phyloP scores from a whole-genome alignment of 2,329 filamentous ascomycete species.

The Ophiostoma ulmi region DNA sequence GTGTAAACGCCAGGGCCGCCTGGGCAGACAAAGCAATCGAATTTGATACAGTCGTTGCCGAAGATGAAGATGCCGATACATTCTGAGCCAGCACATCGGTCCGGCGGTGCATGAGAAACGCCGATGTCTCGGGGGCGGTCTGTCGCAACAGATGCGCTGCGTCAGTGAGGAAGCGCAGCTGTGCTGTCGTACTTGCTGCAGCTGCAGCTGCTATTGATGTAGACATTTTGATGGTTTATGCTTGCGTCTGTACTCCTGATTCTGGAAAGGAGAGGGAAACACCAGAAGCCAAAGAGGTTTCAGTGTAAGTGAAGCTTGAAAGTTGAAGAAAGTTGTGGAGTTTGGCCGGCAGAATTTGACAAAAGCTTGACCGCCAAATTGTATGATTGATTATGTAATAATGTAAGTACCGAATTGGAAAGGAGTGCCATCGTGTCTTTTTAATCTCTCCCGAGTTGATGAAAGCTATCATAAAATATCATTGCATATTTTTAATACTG shows the following conservation, averaged over 20 bases:
- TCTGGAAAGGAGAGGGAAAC: neutral
- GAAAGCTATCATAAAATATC: neutral
- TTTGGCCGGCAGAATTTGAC: slow-evolving; percentile 18
- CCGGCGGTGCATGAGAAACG: slow-evolving; percentile 53
- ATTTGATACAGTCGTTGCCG: slow-evolving; percentile 33
- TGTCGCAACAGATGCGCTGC: slow-evolving; percentile 53
- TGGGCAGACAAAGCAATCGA: neutral
- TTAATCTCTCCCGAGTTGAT: neutral
- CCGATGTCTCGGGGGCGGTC: slow-evolving; percentile 52
- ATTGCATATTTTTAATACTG: neutral
- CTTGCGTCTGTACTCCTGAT: neutral
- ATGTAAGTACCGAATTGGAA: neutral
- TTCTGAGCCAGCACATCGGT: slow-evolving; percentile 44
- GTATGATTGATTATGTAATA: neutral
- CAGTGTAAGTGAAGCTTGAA: slow-evolving; percentile 1
- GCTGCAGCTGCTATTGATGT: slow-evolving; percentile 13
- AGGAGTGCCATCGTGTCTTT: neutral
- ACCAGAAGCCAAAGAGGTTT: neutral
- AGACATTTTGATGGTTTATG: neutral
- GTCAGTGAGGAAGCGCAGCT: slow-evolving; percentile 49
- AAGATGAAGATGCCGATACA: neutral
- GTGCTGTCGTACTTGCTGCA: slow-evolving; percentile 24
- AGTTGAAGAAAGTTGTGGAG: neutral
- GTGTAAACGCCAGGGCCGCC: slow-evolving; percentile 17
- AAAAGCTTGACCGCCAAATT: slow-evolving; percentile 11